Evolutionary conservation across 2,329 filamentous ascomycete genomes (phyloP).

Genomic region (Aspergillus pseudoglaucus): DNA sequence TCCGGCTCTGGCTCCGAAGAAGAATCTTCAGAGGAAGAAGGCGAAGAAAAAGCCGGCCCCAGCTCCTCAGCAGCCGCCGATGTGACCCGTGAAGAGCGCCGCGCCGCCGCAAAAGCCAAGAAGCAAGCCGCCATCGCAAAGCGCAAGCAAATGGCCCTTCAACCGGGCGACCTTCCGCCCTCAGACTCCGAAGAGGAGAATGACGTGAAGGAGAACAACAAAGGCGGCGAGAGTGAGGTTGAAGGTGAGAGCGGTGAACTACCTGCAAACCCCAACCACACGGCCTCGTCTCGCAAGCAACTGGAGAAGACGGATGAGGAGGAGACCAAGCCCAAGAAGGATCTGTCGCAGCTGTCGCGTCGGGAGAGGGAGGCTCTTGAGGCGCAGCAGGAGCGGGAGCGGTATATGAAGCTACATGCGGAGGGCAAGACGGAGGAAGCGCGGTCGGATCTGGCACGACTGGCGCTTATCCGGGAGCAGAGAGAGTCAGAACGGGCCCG

Average conservation of each 20-base stretch:
- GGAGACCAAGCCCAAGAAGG: constrained; percentile 31
- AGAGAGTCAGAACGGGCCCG: constrained; percentile 75
- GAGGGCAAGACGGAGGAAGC: constrained; percentile 97
- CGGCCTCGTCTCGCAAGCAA: constrained; percentile 60
- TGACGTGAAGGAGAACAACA: constrained; percentile 1
- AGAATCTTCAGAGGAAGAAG: constrained; percentile 46
- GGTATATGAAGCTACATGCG: constrained; percentile 84
- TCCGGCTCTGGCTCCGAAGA: constrained; percentile 39
- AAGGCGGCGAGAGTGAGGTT: constrained; percentile 28
- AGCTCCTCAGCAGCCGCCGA: constrained; percentile 41
- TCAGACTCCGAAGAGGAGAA: constrained; percentile 51
- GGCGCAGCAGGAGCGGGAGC: constrained; percentile 80
- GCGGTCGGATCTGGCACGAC: constrained; percentile 75
- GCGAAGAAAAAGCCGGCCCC: constrained; percentile 44
- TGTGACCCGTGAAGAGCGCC: constrained; percentile 79
- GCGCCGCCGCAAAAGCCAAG: constrained; percentile 77
- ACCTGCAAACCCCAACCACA: constrained; percentile 87
- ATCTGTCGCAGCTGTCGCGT: constrained; percentile 53
- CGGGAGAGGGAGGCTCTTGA: constrained; percentile 73
- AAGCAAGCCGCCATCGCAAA: constrained; percentile 82
- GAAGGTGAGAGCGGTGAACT: constrained; percentile 26
- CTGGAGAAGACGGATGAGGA: constrained; percentile 52
- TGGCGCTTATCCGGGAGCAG: constrained; percentile 77
- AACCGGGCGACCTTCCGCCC: constrained; percentile 79
- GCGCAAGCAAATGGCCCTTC: constrained; percentile 63